Conservation (phyloP, 352 stramenopile genomes). For the Pythium monospermum region DNA sequence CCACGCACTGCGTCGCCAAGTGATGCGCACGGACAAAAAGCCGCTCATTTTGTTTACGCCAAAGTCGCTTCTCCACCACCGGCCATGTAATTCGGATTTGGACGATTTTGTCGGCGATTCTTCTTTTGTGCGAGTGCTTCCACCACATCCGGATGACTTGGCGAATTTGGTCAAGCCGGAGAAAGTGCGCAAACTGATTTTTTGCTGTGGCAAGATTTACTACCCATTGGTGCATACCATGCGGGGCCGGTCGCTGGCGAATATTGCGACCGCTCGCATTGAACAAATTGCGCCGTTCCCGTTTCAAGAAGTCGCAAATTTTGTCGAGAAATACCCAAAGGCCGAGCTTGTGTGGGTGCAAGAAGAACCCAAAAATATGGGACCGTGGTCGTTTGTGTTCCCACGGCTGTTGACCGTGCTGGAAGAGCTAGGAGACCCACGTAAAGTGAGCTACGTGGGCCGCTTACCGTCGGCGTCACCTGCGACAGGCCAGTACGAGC, state of each 20-base stretch:
- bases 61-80: slow-evolving; percentile 82
- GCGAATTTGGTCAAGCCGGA: slow-evolving; percentile 55
- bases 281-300: slow-evolving; percentile 95
- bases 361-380: slow-evolving; percentile 99
- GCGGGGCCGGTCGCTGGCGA: slow-evolving; percentile 41
- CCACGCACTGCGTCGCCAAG: slow-evolving; percentile 89
- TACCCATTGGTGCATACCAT: slow-evolving; percentile 67
- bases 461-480: slow-evolving; percentile 92
- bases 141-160: slow-evolving; percentile 69
- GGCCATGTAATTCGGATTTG: slow-evolving; percentile 74
- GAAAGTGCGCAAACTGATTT: slow-evolving; percentile 68
- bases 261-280: slow-evolving; percentile 68
- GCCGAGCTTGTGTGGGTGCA: slow-evolving; percentile 96
- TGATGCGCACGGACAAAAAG: slow-evolving; percentile 68
- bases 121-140: slow-evolving; percentile 62
- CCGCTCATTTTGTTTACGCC: slow-evolving; percentile 77
- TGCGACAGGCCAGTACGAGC: slow-evolving; percentile 93
- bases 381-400: slow-evolving; percentile 91
- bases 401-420: slow-evolving; percentile 93
- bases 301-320: slow-evolving; percentile 94
- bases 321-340: slow-evolving; percentile 90
- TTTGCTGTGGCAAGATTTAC: slow-evolving; percentile 87
- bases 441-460: slow-evolving; percentile 90
- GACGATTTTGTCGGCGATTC: slow-evolving; percentile 52
- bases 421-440: slow-evolving; percentile 64